Conservation (phyloP, 163 green algal species). For the Chlamydomonas reinhardtii region DNA sequence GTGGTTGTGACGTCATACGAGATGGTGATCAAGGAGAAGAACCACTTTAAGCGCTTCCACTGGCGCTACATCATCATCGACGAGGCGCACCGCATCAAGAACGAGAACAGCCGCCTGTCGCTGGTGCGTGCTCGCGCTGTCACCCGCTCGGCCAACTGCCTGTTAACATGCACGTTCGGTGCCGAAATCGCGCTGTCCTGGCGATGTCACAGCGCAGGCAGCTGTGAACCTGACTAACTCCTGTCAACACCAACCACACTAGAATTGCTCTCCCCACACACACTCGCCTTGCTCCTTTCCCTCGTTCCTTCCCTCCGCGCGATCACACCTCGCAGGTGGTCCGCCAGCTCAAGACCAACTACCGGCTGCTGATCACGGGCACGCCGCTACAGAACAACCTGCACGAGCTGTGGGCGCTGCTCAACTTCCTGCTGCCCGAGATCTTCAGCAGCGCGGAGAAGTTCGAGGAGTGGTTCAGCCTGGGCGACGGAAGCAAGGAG, state of each 20-base stretch:
- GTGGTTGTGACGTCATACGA: slow-evolving; percentile 98
- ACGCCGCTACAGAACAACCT: slow-evolving; percentile 99
- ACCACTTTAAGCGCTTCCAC: slow-evolving; percentile 94
- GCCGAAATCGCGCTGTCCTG: too few relatives aligned
- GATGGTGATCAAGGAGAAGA: slow-evolving; percentile 99
- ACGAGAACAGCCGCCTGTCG: slow-evolving; percentile 97
- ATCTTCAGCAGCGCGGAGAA: slow-evolving; percentile 92
- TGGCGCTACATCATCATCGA: slow-evolving; percentile 99
- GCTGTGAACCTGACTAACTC: too few relatives aligned
- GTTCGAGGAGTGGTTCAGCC: slow-evolving; percentile 99
- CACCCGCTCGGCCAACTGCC: too few relatives aligned
- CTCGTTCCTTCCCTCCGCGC: not conserved
- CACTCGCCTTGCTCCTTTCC: too few relatives aligned
- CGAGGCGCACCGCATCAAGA: slow-evolving; percentile 99
- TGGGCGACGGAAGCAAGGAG: slow-evolving; percentile 87
- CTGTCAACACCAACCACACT: too few relatives aligned
- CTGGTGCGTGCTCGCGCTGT: slow-evolving; percentile 56
- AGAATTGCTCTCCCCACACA: too few relatives aligned
- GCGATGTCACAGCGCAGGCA: too few relatives aligned
- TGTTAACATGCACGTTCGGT: too few relatives aligned
- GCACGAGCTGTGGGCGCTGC: slow-evolving; percentile 99
- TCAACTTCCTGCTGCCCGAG: slow-evolving; percentile 98
- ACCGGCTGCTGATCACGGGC: slow-evolving; percentile 98
- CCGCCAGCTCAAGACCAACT: slow-evolving; percentile 94
- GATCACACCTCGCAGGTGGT: slow-evolving; percentile 80